phyloP scores from a whole-genome alignment of 345 rosid species.

The Melastoma malabathricum region DNA sequence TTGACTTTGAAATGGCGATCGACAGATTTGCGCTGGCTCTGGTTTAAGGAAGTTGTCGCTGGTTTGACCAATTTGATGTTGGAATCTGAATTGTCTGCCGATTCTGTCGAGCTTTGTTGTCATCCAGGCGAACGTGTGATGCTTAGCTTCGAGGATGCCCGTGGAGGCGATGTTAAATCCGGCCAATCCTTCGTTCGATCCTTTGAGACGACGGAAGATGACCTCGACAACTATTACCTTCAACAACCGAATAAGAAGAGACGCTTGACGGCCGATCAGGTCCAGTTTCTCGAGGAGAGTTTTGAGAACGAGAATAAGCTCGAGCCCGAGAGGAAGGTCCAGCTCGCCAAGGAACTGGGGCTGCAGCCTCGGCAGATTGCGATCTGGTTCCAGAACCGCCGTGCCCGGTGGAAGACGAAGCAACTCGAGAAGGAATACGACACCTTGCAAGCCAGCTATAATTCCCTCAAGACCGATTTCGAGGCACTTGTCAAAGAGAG shows the following conservation, averaged over 20 bases:
- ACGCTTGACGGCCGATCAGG: constrained; percentile 33
- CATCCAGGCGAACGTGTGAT: constrained; percentile 29
- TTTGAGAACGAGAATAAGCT: constrained; percentile 53
- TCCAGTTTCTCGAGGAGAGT: constrained; percentile 47
- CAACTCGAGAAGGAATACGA: constrained; percentile 47
- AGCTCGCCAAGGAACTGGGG: constrained; percentile 52
- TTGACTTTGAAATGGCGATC: too few species aligned
- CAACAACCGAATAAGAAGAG: constrained; percentile 43
- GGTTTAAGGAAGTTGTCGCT: too few species aligned
- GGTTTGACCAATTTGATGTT: too few species aligned
- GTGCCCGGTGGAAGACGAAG: constrained; percentile 32
- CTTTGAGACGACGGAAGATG: constrained; percentile 29
- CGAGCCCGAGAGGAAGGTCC: constrained; percentile 52
- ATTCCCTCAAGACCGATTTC: constrained; percentile 34
- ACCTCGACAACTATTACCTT: constrained; percentile 24
- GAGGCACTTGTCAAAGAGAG: constrained; percentile 35
- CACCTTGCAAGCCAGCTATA: constrained; percentile 26
- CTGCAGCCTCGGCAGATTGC: constrained; percentile 63
- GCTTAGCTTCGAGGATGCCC: constrained; percentile 30
- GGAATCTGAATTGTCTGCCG: not conserved
- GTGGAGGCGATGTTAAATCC: constrained; percentile 6
- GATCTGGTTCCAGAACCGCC: constrained; percentile 60
- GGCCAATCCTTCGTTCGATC: constrained; percentile 18
- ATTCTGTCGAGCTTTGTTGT: constrained; percentile 1
- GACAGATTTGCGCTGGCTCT: too few species aligned